Conservation (phyloP, 805 yeast genomes). For the Lipomyces mesembrius region DNA sequence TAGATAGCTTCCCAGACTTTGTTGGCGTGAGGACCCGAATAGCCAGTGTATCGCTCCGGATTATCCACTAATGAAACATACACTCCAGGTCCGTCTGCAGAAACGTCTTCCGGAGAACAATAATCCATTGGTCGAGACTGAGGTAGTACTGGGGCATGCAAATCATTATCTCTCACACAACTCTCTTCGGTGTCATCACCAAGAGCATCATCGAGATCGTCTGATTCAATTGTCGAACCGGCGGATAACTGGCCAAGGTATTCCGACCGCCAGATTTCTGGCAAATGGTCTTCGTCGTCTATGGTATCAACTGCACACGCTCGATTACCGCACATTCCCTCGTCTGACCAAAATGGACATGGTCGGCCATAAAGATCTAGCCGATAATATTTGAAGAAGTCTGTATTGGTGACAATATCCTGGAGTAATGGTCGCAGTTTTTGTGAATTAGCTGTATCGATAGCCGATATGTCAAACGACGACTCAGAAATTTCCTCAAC, state of each 20-base stretch:
- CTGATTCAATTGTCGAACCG: constrained; percentile 44
- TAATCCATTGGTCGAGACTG: constrained; percentile 60
- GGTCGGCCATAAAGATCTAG: constrained; percentile 68
- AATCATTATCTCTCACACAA: constrained; percentile 44
- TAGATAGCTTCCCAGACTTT: constrained; percentile 94
- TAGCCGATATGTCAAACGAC: constrained; percentile 44
- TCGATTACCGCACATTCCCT: constrained; percentile 79
- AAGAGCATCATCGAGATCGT: constrained; percentile 47
- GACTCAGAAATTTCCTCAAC: constrained; percentile 26
- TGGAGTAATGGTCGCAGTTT: constrained; percentile 54
- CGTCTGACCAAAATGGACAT: constrained; percentile 88
- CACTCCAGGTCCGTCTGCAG: constrained; percentile 53
- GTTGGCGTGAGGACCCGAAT: constrained; percentile 88
- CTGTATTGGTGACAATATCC: constrained; percentile 61
- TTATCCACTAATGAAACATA: constrained; percentile 84
- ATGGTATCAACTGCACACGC: constrained; percentile 89
- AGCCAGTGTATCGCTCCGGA: constrained; percentile 96
- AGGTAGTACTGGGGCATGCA: constrained; percentile 64
- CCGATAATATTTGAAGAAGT: constrained; percentile 86
- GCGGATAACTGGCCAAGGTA: constrained; percentile 58
- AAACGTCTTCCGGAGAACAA: constrained; percentile 51
- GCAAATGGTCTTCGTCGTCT: constrained; percentile 70
- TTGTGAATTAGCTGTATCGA: constrained; percentile 56
- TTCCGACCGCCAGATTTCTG: constrained; percentile 75
- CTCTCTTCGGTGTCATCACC: constrained; percentile 42